Base-by-base conservation (phyloP, 768 basidiomycete species). In the Dictyophora rubrovolvata region DNA sequence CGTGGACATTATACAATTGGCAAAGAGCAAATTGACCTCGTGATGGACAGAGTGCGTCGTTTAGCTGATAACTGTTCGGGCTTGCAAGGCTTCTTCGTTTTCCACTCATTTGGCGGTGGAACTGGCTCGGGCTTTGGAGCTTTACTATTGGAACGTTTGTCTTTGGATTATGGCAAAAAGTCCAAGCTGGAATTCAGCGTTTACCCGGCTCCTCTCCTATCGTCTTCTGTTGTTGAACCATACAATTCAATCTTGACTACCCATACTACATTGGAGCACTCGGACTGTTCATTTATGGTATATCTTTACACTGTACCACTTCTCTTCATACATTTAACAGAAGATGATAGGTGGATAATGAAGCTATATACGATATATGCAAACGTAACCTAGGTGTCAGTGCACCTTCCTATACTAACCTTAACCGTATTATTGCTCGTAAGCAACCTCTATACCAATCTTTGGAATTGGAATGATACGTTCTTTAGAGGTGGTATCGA, bases 41-140 rank as follows among this genome's bases (percentile, higher is more conserved):
- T 95, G 54, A 88, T 96, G 83, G 95, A 99, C 76, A 93, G 89
- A 69, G 79, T 96, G 66, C 89, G 95, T 69, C 85, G 88, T 65
- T 82, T 99, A 55, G 87, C 95, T 58, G 95, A 99, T 73, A 94
- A 94, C 79, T 97, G 95, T 77, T 80, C 82, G 56, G 95, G 95
- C 67, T 85, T 98, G 23, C 95, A 98, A 73, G 95, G 95, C 62
- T 99, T 98, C 81, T 98, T 98, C 71, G 93, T 96, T 66, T 98
- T 98, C 86, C 95, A 97, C 79, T 99, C 95, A 53, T 98, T 99
- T 72, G 95, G 95, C 72, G 95, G 95, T 69, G 95, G 95, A 74
- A 98, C 95, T 63, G 95, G 95, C 63, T 99, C 95, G 60, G 95
- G 95, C 64, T 95, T 99, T 70, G 95, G 95, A 67, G 93, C 95